phyloP scores from a whole-genome alignment of 108 stramenopile species.

The Conticribra weissflogii region DNA sequence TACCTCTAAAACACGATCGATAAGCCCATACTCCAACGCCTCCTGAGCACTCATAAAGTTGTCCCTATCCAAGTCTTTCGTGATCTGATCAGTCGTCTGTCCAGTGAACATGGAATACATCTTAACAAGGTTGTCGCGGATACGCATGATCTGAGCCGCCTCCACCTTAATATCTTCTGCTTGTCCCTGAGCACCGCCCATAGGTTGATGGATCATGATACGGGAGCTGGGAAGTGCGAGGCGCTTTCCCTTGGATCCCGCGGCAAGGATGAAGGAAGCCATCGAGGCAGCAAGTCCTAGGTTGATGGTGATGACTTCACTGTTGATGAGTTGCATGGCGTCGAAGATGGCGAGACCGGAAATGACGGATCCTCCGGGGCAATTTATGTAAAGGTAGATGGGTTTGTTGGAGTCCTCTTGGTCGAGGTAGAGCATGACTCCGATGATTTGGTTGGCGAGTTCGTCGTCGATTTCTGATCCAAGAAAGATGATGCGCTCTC shows the following conservation, averaged over 20 bases:
- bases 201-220: constrained; percentile 99
- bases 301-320: constrained; percentile 96
- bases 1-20: constrained; percentile 92
- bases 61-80: constrained; percentile 95
- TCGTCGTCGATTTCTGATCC: constrained; percentile 98
- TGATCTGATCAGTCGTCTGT: constrained; percentile 90
- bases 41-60: constrained; percentile 98
- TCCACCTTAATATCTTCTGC: constrained; percentile 98
- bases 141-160: constrained; percentile 97
- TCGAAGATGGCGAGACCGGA: constrained; percentile 97
- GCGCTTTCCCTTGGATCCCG: constrained; percentile 92
- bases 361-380: constrained; percentile 97
- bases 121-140: constrained; percentile 96
- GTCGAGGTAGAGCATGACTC: constrained; percentile 94
- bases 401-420: constrained; percentile 94
- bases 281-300: constrained; percentile 97
- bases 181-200: constrained; percentile 99
- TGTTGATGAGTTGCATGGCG: constrained; percentile 97
- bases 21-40: constrained; percentile 93
- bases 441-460: constrained; percentile 98
- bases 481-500: constrained; percentile 98
- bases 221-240: constrained; percentile 95
- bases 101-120: constrained; percentile 98
- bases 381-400: constrained; percentile 99
- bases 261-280: constrained; percentile 97